phyloP scores from a whole-genome alignment of 2,329 filamentous ascomycete genomes.

The Ophiostoma perfectum region DNA sequence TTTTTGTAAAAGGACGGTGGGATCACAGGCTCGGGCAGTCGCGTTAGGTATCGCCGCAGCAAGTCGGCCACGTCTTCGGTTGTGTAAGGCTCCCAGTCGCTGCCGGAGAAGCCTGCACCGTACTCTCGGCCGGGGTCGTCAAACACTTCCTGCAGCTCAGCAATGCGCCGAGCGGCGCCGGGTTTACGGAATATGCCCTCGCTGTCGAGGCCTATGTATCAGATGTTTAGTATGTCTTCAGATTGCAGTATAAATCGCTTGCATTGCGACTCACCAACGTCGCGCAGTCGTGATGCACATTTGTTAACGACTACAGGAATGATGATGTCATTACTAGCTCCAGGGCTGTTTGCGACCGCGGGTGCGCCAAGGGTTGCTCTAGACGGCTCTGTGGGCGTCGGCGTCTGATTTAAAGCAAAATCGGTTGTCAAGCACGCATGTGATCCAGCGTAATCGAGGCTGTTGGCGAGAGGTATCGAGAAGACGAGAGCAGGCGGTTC shows the following conservation, averaged over 20 bases:
- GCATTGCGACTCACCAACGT: neutral
- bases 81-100: conserved; percentile 14
- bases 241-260: too few relatives aligned
- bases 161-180: conserved; percentile 11
- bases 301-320: conserved; percentile 9
- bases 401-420: neutral
- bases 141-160: conserved; percentile 15
- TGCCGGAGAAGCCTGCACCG: neutral
- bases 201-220: neutral
- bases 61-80: conserved; percentile 12
- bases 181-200: conserved; percentile 10
- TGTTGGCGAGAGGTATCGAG: conserved; percentile 3
- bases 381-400: neutral
- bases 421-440: neutral
- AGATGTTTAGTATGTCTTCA: neutral
- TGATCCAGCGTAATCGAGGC: conserved; percentile 4
- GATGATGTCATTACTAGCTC: conserved; percentile 6
- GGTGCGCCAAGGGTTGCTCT: neutral
- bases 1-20: neutral
- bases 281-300: conserved; percentile 7
- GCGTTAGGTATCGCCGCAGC: conserved; percentile 12
- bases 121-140: conserved; percentile 5
- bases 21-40: conserved; percentile 8
- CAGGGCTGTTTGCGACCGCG: neutral
- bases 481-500: conserved; percentile 14